phyloP scores from a whole-genome alignment of 176 grass and related monocot species.

The Olyra latifolia region DNA sequence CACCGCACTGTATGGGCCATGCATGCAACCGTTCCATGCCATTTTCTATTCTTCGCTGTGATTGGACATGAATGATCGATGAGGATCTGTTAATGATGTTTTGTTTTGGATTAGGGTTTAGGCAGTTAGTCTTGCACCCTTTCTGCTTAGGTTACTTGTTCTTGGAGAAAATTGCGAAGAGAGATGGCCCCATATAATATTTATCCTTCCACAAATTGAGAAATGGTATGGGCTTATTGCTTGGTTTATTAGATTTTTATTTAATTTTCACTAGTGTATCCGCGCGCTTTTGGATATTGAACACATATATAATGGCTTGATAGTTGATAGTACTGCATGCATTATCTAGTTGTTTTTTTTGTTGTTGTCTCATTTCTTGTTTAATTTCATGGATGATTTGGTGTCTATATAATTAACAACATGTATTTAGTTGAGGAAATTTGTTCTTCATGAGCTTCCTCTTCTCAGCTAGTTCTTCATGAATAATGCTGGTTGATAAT shows the following conservation, averaged over 20 bases:
- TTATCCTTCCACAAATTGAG: background rate
- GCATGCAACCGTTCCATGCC: slow-evolving; percentile 25
- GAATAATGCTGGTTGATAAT: background rate
- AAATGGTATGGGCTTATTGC: background rate
- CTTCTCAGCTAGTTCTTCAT: background rate
- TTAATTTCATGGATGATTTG: background rate
- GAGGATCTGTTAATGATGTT: slow-evolving; percentile 18
- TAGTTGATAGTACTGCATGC: background rate
- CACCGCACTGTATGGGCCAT: slow-evolving; percentile 13
- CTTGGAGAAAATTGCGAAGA: background rate
- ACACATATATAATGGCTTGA: background rate
- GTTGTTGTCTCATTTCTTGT: background rate
- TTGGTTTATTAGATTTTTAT: too few relatives aligned
- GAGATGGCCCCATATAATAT: background rate
- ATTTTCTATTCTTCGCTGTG: background rate
- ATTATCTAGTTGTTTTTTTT: background rate
- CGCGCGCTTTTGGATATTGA: too few relatives aligned
- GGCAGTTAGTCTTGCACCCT: background rate
- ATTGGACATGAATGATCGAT: background rate
- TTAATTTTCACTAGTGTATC: too few relatives aligned
- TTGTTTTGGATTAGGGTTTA: slow-evolving; percentile 32
- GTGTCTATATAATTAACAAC: background rate
- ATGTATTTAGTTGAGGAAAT: background rate
- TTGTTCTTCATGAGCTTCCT: background rate
- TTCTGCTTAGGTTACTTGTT: slow-evolving; percentile 6